These are phyloP conservation scores for Xylaria sp. DNA, from an alignment of 2,329 filamentous ascomycete species.

Conservation along the genomic window DNA sequence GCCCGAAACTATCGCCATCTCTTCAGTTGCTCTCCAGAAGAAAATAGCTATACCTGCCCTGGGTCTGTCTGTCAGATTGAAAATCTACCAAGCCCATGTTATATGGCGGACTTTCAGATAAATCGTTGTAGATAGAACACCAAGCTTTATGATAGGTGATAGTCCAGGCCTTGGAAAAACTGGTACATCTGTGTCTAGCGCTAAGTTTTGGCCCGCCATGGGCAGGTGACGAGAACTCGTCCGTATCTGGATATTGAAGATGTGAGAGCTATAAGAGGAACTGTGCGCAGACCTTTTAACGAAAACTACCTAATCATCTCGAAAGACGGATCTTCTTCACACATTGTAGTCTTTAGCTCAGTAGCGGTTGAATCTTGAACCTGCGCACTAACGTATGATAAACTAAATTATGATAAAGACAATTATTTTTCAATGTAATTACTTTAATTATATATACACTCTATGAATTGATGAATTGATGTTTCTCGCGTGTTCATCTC, in stretches of 20 bases:
- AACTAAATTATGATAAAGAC: too few relatives aligned
- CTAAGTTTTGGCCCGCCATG: background rate
- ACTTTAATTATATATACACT: too few relatives aligned
- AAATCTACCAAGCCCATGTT: background rate
- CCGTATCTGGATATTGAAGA: too few relatives aligned
- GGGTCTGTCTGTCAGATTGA: too few relatives aligned
- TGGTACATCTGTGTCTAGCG: background rate
- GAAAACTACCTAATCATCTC: background rate
- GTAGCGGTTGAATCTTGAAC: background rate
- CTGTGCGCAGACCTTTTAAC: too few relatives aligned
- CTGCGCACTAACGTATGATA: too few relatives aligned
- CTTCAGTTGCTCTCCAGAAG: too few relatives aligned
- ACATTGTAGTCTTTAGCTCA: background rate
- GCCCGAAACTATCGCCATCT: background rate
- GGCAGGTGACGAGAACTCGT: too few relatives aligned
- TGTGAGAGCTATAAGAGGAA: background rate
- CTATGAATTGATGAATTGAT: too few relatives aligned
- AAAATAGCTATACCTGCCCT: too few relatives aligned
- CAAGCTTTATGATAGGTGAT: background rate
- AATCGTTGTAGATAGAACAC: background rate
- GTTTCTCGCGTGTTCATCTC: too few relatives aligned
- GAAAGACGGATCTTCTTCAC: background rate
- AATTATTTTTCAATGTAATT: too few relatives aligned
- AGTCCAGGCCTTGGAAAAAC: slow-evolving; percentile 1
- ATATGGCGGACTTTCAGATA: slow-evolving; percentile 10